Conservation (phyloP, 805 yeast genomes). For the Candida ponderosae region DNA sequence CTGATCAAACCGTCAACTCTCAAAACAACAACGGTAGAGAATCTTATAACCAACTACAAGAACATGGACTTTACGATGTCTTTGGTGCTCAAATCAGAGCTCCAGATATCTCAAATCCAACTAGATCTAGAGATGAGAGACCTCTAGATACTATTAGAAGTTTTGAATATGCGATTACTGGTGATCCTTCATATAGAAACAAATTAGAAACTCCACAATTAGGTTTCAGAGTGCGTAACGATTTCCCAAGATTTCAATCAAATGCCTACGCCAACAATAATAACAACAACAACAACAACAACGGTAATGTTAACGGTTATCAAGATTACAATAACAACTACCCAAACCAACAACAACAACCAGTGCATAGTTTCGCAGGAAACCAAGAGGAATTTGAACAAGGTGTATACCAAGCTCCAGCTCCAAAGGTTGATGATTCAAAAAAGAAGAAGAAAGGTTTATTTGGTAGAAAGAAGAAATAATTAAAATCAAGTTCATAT, state of each 20-base stretch:
- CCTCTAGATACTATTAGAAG: slow-evolving; percentile 93
- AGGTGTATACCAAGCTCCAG: slow-evolving; percentile 53
- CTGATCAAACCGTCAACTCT: slow-evolving; percentile 17
- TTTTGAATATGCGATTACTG: slow-evolving; percentile 91
- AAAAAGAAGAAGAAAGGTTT: slow-evolving; percentile 75
- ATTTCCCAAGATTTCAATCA: slow-evolving; percentile 50
- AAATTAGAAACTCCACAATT: slow-evolving; percentile 70
- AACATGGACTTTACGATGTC: slow-evolving; percentile 61
- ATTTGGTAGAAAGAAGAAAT: slow-evolving; percentile 63
- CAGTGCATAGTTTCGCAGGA: slow-evolving; percentile 20
- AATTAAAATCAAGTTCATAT: slow-evolving; percentile 4
- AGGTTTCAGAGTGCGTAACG: slow-evolving; percentile 82
- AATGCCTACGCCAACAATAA: slow-evolving; percentile 25
- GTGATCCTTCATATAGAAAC: slow-evolving; percentile 72
- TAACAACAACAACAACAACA: slow-evolving; percentile 23
- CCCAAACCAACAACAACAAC: slow-evolving; percentile 13
- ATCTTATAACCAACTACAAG: slow-evolving; percentile 26
- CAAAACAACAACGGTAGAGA: slow-evolving; percentile 7
- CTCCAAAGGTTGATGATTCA: slow-evolving; percentile 25
- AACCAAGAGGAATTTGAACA: slow-evolving; percentile 39
- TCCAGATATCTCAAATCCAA: slow-evolving; percentile 89
- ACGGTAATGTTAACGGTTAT: slow-evolving; percentile 18
- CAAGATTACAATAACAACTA: slow-evolving; percentile 16
- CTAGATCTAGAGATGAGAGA: slow-evolving; percentile 88
- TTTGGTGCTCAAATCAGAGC: slow-evolving; percentile 75